phyloP scores from a whole-genome alignment of 2,329 filamentous ascomycete genomes.

The Neonectria punicea region DNA sequence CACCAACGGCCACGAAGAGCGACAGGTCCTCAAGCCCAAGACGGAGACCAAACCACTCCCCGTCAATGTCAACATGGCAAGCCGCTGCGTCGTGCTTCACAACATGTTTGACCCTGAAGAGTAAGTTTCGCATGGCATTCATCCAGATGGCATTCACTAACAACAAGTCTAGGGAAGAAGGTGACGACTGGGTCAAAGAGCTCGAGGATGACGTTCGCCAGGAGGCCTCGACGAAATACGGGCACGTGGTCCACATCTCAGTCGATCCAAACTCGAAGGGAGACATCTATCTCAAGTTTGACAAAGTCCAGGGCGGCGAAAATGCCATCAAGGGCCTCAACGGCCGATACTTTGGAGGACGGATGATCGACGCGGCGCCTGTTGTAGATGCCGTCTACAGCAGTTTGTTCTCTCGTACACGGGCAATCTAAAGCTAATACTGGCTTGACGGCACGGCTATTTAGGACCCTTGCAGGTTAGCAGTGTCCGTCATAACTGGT shows the following conservation, averaged over 20 bases:
- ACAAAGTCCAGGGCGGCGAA: constrained; percentile 92
- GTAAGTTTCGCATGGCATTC: constrained; percentile 68
- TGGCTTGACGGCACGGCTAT: constrained; percentile 56
- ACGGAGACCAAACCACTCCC: constrained; percentile 82
- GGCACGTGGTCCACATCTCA: constrained; percentile 96
- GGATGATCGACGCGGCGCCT: constrained; percentile 92
- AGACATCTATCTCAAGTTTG: constrained; percentile 99
- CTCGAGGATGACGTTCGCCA: constrained; percentile 91
- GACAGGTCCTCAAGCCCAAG: constrained; percentile 80
- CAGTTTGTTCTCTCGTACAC: constrained; percentile 90
- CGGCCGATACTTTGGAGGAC: constrained; percentile 92
- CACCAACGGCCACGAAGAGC: constrained; percentile 72
- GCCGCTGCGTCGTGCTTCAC: constrained; percentile 91
- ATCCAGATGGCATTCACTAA: constrained; percentile 45
- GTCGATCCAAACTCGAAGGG: constrained; percentile 93
- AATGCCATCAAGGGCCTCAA: constrained; percentile 98
- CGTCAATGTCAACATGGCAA: constrained; percentile 90
- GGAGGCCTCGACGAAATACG: constrained; percentile 96
- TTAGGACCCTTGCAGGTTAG: constrained; percentile 60
- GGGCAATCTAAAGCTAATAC: constrained; percentile 78
- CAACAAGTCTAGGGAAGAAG: constrained; percentile 75
- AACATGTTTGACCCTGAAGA: constrained; percentile 95
- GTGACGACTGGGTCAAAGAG: constrained; percentile 89
- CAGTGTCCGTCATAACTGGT: constrained; percentile 41
- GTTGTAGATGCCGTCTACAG: constrained; percentile 99